Conservation (phyloP, 805 yeast species). For the Kurtzmaniella fragi region DNA sequence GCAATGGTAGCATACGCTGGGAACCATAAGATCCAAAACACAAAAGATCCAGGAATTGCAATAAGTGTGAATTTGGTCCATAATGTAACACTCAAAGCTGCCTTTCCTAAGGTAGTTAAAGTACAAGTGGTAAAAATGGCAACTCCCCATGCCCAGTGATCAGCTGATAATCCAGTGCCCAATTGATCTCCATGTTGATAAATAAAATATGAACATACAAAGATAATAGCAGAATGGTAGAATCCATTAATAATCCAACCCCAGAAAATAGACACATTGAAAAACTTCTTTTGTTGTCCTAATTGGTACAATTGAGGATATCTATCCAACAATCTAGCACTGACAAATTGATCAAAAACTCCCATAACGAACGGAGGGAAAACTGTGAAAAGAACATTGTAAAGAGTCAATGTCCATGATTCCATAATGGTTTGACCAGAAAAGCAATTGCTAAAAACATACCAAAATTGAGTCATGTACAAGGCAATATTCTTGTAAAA, state of each 20-base stretch:
- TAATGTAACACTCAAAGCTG: slow-evolving; percentile 83
- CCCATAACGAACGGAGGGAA: slow-evolving; percentile 96
- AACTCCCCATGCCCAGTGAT: slow-evolving; percentile 95
- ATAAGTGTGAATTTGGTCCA: slow-evolving; percentile 92
- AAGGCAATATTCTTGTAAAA: slow-evolving; percentile 94
- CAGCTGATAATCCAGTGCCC: slow-evolving; percentile 64
- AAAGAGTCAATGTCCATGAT: slow-evolving; percentile 96
- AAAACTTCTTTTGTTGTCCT: slow-evolving; percentile 85
- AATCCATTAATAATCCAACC: slow-evolving; percentile 96
- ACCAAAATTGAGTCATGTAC: slow-evolving; percentile 99
- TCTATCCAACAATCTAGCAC: slow-evolving; percentile 80
- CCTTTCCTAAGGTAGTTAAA: slow-evolving; percentile 88
- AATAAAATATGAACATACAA: slow-evolving; percentile 63
- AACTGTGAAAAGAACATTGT: slow-evolving; percentile 91
- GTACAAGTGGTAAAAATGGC: slow-evolving; percentile 84
- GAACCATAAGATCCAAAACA: slow-evolving; percentile 78
- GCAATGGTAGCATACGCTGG: slow-evolving; percentile 86
- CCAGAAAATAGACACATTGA: slow-evolving; percentile 92
- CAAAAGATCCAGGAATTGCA: slow-evolving; percentile 92
- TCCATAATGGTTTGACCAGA: slow-evolving; percentile 96
- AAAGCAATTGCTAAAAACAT: slow-evolving; percentile 83
- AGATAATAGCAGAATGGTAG: slow-evolving; percentile 85
- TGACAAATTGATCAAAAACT: slow-evolving; percentile 92
- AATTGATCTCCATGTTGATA: slow-evolving; percentile 65
- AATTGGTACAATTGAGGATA: slow-evolving; percentile 90